phyloP scores from a whole-genome alignment of 768 basidiomycete genomes.

The Mrakia gelida region DNA sequence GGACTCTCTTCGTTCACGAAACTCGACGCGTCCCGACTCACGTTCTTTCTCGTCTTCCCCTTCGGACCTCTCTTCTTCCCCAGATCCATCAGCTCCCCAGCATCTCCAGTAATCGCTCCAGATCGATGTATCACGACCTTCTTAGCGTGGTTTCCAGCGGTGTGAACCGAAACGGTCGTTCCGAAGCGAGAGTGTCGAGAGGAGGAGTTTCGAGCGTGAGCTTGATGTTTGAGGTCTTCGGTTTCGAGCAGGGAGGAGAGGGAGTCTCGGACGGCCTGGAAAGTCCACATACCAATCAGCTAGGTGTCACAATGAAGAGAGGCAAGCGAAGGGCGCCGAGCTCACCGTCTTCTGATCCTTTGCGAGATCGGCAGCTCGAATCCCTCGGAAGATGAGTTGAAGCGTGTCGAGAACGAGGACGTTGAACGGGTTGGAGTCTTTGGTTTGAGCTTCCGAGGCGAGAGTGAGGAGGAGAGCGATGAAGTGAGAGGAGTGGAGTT shows the following conservation, averaged over 20 bases:
- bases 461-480: constrained; percentile 78
- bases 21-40: constrained; percentile 6
- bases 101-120: constrained; percentile 65
- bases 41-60: constrained; percentile 52
- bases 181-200: constrained; percentile 95
- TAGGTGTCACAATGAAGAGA: constrained; percentile 10
- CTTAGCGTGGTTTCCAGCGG: constrained; percentile 43
- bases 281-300: constrained; percentile 26
- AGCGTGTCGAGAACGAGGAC: constrained; percentile 87
- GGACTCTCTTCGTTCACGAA: background rate
- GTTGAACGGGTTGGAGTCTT: constrained; percentile 80
- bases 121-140: constrained; percentile 72
- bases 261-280: constrained; percentile 56
- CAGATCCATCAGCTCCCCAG: constrained; percentile 67
- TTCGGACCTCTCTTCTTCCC: constrained; percentile 52
- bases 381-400: constrained; percentile 79
- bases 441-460: constrained; percentile 71
- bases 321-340: background rate
- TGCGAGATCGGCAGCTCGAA: constrained; percentile 57
- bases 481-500: constrained; percentile 65
- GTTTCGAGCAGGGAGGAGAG: constrained; percentile 70
- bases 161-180: constrained; percentile 79
- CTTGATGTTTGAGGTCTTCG: constrained; percentile 64
- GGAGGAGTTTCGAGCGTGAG: constrained; percentile 54
- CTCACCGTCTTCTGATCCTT: constrained; percentile 43